Base-by-base conservation (phyloP, 2,329 filamentous ascomycete species). In the Drechslerella coelobrocha region DNA sequence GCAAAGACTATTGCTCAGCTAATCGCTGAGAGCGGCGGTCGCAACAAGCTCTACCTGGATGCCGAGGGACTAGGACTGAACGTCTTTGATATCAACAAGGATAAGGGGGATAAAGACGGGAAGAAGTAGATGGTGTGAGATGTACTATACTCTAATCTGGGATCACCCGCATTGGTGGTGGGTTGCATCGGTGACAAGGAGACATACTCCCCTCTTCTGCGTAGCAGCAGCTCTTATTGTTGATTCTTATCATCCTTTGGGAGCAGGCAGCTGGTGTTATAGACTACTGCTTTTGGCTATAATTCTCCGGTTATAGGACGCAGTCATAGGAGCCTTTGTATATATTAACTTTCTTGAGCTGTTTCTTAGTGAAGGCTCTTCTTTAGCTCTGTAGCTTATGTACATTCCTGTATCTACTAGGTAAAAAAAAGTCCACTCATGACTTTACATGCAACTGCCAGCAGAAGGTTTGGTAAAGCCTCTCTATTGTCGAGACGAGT, bases 41-140 rank as follows among this genome's bases (percentile, higher is more conserved):
- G 88, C 83, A 99, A 99, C 84, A 94, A 94, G 82, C 83, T 99
- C 76, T 91, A 97, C 81, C 84, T 99, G 73, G 94, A 99, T 78
- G 86, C 91, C 5, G 89, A 94, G 79, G 94, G 92, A 47, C 82
- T 99, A 76, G 94, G 94, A 53, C 82, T 99, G 77, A 97, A 99
- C 77, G 90, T 99, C 34, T 74, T 73, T 43, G 72, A 73, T 17
- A 63, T 73, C 73, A 79, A 79, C 45, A 69, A 73, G 24, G 66
- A 73, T 73, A 79, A 79, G 45, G 80, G 82, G 2, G 80, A 82
- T 68, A 79, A 61, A 47, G 60, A 57, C 65, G 73, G 63, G 61
- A 73, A 55, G 63, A 63, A 71, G 59, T 71, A 63, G 59, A 59
- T 23, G 29, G 29, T 12, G 29, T 19, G 8, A 6, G 10, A 19